Base-by-base conservation (phyloP, 2,329 filamentous ascomycete genomes). In the Lizonia empirigonia region DNA sequence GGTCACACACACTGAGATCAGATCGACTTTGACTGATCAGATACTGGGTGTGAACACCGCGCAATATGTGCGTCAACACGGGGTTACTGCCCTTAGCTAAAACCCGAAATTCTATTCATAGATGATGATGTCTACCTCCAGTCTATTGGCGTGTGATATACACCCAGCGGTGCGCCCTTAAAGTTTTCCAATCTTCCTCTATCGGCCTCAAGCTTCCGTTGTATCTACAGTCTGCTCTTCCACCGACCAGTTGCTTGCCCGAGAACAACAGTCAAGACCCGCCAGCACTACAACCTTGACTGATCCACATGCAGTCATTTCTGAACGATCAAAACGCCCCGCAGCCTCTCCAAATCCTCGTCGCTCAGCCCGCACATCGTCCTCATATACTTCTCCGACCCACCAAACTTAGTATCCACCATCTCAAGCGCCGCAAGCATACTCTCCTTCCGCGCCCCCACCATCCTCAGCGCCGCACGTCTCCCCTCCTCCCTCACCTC, bases 331-430 rank as follows among this genome's bases (percentile, higher is more conserved):
- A 70, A 44, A 36, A 57, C 61, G 48, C 34, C 56, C 57, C 46
- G 67, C 53, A 88, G 70, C 51, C 66, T 74, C 53, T 77, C 76
- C 46, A 90, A 76, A 53, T 84, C 81, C 5, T 77, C 78, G 26
- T 78, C 76, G 1, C 76, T 78, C 27, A 91, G 66, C 10, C 84
- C 79, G 63, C 86, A 86, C 24, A 81, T 71, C 12, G 81, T 74
- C 46, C 76, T 74, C 56, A 90, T 75, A 71, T 89, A 91, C 12
- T 73, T 72, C 66, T 90, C 85, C 2, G 82, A 78, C 2, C 85
- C 82, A 2, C 86, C 87, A 72, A 84, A 88, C 53, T 80, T 78
- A 22, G 77, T 71, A 38, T 81, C 76, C 37, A 91, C 74, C 76
- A 84, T 80, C 40, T 78, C 70, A 45, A 85, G 59, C 32, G 76